phyloP scores from a whole-genome alignment of 345 rosid genomes.

The Linum trigynum region DNA sequence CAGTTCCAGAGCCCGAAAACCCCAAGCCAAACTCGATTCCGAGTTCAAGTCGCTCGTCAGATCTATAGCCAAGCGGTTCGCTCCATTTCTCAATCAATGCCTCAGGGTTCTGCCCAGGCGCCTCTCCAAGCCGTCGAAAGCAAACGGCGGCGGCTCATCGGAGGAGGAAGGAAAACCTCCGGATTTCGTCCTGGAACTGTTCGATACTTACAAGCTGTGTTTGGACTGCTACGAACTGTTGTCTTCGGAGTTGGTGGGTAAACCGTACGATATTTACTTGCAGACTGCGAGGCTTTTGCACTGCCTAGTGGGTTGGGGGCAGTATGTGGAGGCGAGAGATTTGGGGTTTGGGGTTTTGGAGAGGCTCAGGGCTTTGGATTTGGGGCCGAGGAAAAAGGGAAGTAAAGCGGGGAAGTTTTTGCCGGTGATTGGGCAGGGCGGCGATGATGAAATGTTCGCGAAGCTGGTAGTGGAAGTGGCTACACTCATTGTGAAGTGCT shows the following conservation, averaged over 20 bases:
- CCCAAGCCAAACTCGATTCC: conserved; percentile 21
- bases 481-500: conserved; percentile 36
- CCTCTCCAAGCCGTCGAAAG: conserved; percentile 29
- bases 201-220: conserved; percentile 49
- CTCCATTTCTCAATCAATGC: conserved; percentile 63
- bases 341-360: conserved; percentile 49
- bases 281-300: conserved; percentile 46
- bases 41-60: conserved; percentile 24
- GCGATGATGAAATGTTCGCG: conserved; percentile 37
- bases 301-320: conserved; percentile 47
- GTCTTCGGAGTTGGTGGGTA: conserved; percentile 59
- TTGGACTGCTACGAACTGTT: conserved; percentile 55
- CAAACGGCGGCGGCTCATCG: neutral
- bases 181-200: conserved; percentile 22
- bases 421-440: conserved; percentile 24
- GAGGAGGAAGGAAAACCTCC: conserved; percentile 1
- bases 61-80: conserved; percentile 61
- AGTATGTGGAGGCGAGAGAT: conserved; percentile 28
- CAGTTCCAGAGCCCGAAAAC: conserved; percentile 10
- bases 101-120: conserved; percentile 66
- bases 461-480: conserved; percentile 50
- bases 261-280: conserved; percentile 40
- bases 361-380: conserved; percentile 30
- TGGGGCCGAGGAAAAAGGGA: conserved; percentile 4
- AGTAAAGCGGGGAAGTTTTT: conserved; percentile 14